phyloP scores from a whole-genome alignment of 2,329 filamentous ascomycete species.

The Colletotrichum viniferum region DNA sequence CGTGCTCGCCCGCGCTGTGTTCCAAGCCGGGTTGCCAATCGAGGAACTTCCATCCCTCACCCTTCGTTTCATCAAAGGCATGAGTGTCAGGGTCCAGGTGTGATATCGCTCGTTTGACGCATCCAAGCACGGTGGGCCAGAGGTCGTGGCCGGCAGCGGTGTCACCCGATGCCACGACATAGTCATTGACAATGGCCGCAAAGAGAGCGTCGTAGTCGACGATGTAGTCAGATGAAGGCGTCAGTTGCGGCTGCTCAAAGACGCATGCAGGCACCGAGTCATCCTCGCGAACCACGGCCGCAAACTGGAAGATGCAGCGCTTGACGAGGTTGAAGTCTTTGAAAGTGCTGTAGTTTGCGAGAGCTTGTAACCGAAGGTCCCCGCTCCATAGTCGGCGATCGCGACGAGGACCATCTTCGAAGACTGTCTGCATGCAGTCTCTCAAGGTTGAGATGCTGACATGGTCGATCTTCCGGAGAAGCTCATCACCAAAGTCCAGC shows the following conservation, averaged over 20 bases:
- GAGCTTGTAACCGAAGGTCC: slow-evolving; percentile 38
- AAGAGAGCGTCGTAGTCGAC: slow-evolving; percentile 41
- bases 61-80: slow-evolving; percentile 23
- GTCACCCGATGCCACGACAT: slow-evolving; percentile 34
- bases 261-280: slow-evolving; percentile 36
- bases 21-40: slow-evolving; percentile 34
- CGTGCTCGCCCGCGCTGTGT: slow-evolving; percentile 32
- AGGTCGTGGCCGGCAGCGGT: slow-evolving; percentile 28
- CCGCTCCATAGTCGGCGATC: slow-evolving; percentile 41
- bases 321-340: slow-evolving; percentile 36
- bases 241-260: slow-evolving; percentile 35
- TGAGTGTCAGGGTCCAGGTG: slow-evolving; percentile 27
- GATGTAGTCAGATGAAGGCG: slow-evolving; percentile 36
- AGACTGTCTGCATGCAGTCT: slow-evolving; percentile 44
- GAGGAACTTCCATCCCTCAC: slow-evolving; percentile 33
- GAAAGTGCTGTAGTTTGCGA: slow-evolving; percentile 40
- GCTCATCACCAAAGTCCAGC: slow-evolving; percentile 18
- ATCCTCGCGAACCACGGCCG: slow-evolving; percentile 34
- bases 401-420: slow-evolving; percentile 40
- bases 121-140: slow-evolving; percentile 34
- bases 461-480: slow-evolving; percentile 32
- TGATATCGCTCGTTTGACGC: slow-evolving; percentile 28
- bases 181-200: slow-evolving; percentile 34
- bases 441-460: slow-evolving; percentile 35
- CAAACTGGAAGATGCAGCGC: slow-evolving; percentile 39